Base-by-base conservation (phyloP, 2,329 filamentous ascomycete species). In the Neofusicoccum ribis region DNA sequence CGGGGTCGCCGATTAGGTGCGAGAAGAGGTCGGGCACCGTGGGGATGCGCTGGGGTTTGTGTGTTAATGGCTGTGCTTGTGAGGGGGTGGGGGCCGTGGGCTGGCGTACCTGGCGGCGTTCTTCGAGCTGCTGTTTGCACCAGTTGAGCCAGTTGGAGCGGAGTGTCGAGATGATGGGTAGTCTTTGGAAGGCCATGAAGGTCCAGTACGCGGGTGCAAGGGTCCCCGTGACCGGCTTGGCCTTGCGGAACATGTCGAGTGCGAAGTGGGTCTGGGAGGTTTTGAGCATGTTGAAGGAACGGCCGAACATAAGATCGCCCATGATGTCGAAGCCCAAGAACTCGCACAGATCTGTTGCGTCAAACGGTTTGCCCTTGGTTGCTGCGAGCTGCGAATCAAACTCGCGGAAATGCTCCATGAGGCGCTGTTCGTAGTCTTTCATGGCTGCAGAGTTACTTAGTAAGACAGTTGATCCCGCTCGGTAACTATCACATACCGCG, bases 281-380 rank as follows among this genome's bases (percentile, higher is more conserved):
- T 67, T 79, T 76, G 60, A 82, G 67, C 78, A 81, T 80, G 41
- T 74, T 73, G 68, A 83, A 80, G 47, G 79, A 72, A 68, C 81
- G 79, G 2, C 79, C 79, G 68, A 82, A 80, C 31, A 77, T 77
- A 20, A 83, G 69, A 66, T 83, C 81, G 12, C 81, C 81, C 79
- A 85, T 84, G 64, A 85, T 79, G 65, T 85, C 83, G 66, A 84
- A 81, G 11, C 80, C 77, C 43, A 84, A 70, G 73, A 77, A 83
- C 65, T 80, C 60, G 51, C 20, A 56, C 9, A 54, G 17, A 12
- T 27, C n/a, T 1, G 62, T 41, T 14, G 50, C 62, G 7, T 58
- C n/a, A 2, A 49, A 12, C 4, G 62, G 50, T 41, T 64, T 39
- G 14, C 50, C 49, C 2, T 46, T n/a, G 15, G 37, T n/a, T 15